Evolutionary conservation across 805 yeast species (phyloP), one percentile per base, ranked within the genome.

Genomic region (Cyberlindnera euphorbiiphila): DNA sequence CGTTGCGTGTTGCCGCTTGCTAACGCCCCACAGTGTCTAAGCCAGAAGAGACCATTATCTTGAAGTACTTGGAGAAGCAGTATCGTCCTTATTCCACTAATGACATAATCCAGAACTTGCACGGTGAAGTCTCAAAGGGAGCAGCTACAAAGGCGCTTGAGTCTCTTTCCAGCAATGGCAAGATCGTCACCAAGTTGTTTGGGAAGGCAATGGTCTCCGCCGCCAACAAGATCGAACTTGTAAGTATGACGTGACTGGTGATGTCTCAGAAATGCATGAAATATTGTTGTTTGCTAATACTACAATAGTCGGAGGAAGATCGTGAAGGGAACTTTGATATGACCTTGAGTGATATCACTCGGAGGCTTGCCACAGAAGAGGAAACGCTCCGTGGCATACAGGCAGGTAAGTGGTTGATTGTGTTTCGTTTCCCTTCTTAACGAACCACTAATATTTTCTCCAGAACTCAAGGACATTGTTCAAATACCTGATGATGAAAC

Each of bases 61-160:
- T 56, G 27, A 46, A 58, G 4, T 74, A 74, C 39, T 45, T 74
- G 35, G 60, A 52, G 17, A 54, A 56, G 3, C 74, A 71, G 43
- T 69, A 68, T 43, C 56, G 74, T 16, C 78, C 79, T 3, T 73
- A 68, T 46, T 69, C 71, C 1, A 54, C 65, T 8, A 64, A 66
- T 32, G 79, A 74, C 49, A 60, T 74, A 9, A 49, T 67, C 4
- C 61, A 62, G 32, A 74, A 73, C 35, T 43, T 73, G 24, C 74
- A 71, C 34, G 68, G 64, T 25, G 58, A 56, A 25, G 41, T 69
- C 1, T 44, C 54, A 5, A 72, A 68, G 37, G 31, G 62, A 2
- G 52, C 51, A 6, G 62, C 66, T 30, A 25, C 52, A 0, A 64
- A 59, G 40, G 56, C 68, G 1, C 41, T 74, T 25, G 72, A 70